Evolutionary conservation across 2,329 filamentous ascomycete genomes (phyloP).

Genomic region (Pseudogymnoascus sp.): DNA sequence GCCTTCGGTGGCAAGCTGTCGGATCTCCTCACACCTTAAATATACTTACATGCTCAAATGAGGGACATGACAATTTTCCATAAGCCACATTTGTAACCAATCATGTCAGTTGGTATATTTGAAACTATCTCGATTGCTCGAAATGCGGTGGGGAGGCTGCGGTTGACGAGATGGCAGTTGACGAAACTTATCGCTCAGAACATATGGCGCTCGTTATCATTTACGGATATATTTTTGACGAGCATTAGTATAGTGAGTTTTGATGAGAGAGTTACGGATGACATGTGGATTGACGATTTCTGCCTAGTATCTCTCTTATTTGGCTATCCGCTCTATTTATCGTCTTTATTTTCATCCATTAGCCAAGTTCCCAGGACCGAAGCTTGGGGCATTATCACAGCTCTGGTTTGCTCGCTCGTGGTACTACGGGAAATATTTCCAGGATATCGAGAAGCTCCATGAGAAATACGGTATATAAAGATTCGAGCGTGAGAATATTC

Average conservation of each 20-base stretch:
- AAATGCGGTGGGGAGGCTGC: not conserved
- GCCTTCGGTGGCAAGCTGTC: not conserved
- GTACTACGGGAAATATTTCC: not conserved
- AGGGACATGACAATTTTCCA: not conserved
- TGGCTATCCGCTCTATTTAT: not conserved
- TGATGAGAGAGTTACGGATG: not conserved
- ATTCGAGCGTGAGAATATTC: not conserved
- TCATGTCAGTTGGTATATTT: not conserved
- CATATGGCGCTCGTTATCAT: not conserved
- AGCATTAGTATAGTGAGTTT: not conserved
- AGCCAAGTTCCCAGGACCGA: not conserved
- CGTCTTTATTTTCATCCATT: not conserved
- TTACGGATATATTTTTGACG: not conserved
- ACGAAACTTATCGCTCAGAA: not conserved
- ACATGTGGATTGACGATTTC: not conserved
- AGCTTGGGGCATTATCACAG: not conserved
- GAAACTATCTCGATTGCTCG: not conserved
- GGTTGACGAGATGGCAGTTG: not conserved
- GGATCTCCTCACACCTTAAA: not conserved
- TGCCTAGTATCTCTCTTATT: not conserved
- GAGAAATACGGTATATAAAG: not conserved
- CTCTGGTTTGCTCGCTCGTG: not conserved
- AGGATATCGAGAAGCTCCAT: not conserved
- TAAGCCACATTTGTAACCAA: not conserved
- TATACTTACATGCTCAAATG: not conserved